Evolutionary conservation across 2,329 filamentous ascomycete species (phyloP), one percentile per base, ranked within the genome.

Genomic region (Rutstroemia sydowiana): DNA sequence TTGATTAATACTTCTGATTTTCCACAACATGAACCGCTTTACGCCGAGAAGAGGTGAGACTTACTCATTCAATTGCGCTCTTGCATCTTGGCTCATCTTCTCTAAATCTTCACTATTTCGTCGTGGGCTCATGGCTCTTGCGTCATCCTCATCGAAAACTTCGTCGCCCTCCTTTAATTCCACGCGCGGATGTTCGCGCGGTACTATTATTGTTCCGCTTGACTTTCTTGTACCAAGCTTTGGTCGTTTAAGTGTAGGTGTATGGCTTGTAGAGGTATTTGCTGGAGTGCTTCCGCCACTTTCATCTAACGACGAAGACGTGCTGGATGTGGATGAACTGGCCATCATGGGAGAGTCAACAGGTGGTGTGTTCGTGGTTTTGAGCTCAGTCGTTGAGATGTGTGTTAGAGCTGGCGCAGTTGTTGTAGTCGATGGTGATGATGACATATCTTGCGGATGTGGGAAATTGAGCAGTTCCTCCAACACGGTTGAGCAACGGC

Each of bases 91-190:
- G 61, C 90, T 87, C 68, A 97, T 79, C 65, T 84, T 85, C 69
- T 95, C 88, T 49, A 96, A 80, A 66, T 97, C 92, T 65, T 93
- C 89, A 63, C 85, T 95, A 58, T 89, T 95, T 63, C 92, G 76
- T 61, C 92, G 77, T 2, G 92, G 92, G 67, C 91, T 96, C 92
- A 98, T 97, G 55, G 89, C 87, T 63, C 92, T 77, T 56, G 93
- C 91, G 68, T 96, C 91, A 67, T 89, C 87, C 21, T 90, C 86
- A 23, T 90, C 88, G 61, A 90, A 87, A 6, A 62, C 58, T 58
- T 68, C 66, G 57, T 88, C 78, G 56, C 86, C 79, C 57, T 88
- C 84, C 55, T 84, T 73, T 32, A 87, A 80, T 59, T 88, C 85
- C 55, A 88, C 81, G 54, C 85, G 81, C 18, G 79, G 81, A 62